Conservation (phyloP, 768 basidiomycete genomes). For the Xerocomellus chrysenteron region DNA sequence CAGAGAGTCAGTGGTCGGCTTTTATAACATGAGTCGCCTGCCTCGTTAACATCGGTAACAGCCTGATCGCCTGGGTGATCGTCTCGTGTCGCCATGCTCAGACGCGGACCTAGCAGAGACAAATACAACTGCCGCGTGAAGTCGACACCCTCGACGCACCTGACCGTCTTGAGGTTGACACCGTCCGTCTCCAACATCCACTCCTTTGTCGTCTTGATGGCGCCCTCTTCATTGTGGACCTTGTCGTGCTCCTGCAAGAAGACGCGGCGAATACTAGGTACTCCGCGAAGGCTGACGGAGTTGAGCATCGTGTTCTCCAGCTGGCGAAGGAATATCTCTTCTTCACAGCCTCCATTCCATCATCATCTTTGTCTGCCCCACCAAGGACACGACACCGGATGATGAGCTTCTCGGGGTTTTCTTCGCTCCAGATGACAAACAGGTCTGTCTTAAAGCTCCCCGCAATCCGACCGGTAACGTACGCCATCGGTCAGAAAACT, state of each 20-base stretch:
- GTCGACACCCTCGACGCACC: slow-evolving; percentile 95
- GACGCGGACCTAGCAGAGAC: not conserved
- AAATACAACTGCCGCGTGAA: slow-evolving; percentile 90
- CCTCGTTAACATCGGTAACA: slow-evolving; percentile 24
- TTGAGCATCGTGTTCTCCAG: slow-evolving; percentile 97
- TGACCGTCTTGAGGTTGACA: slow-evolving; percentile 91
- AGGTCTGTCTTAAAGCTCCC: slow-evolving; percentile 94
- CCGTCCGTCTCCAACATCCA: slow-evolving; percentile 99
- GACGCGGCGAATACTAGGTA: slow-evolving; percentile 85
- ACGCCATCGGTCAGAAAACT: too few relatives aligned
- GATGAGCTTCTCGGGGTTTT: slow-evolving; percentile 95
- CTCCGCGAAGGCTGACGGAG: slow-evolving; percentile 92
- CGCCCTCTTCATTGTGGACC: slow-evolving; percentile 64
- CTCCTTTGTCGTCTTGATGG: slow-evolving; percentile 64
- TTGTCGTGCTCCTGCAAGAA: slow-evolving; percentile 91
- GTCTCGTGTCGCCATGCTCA: not conserved
- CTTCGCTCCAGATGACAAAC: slow-evolving; percentile 98
- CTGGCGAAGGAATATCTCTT: slow-evolving; percentile 95
- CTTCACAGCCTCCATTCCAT: slow-evolving; percentile 75
- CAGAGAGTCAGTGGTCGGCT: not conserved
- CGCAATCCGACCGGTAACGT: slow-evolving; percentile 89
- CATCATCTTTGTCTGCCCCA: slow-evolving; percentile 87
- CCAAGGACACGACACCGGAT: slow-evolving; percentile 94
- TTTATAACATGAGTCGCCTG: slow-evolving; percentile 8
- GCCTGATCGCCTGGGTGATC: not conserved